These are phyloP conservation scores for Berberis thunbergii DNA, from an alignment of 164 flowering plant genomes.

Conservation along the genomic window DNA sequence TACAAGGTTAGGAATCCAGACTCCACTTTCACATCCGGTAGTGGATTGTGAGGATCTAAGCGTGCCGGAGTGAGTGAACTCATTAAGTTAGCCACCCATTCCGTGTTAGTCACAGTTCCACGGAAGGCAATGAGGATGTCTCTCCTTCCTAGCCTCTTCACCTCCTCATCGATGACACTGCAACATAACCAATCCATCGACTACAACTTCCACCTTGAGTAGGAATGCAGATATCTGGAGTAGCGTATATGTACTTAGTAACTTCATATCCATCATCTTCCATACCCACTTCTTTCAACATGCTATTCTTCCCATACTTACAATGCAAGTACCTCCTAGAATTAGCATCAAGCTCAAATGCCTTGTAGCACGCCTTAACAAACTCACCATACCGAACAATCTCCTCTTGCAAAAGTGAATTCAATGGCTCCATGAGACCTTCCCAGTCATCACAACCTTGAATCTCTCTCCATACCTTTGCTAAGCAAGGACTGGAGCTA, in stretches of 20 bases:
- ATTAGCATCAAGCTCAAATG: slow-evolving; percentile 60
- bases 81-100: slow-evolving; percentile 81
- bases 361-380: slow-evolving; percentile 56
- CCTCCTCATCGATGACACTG: slow-evolving; percentile 41
- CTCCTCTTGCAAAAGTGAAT: slow-evolving; percentile 55
- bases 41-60: slow-evolving; percentile 43
- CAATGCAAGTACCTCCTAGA: slow-evolving; percentile 60
- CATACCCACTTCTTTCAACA: slow-evolving; percentile 47
- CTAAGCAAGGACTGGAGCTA: slow-evolving; percentile 11
- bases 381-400: slow-evolving; percentile 67
- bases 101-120: slow-evolving; percentile 63
- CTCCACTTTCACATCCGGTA: slow-evolving; percentile 60
- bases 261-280: slow-evolving; percentile 47
- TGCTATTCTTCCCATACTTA: slow-evolving; percentile 50
- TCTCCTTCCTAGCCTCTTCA: slow-evolving; percentile 48
- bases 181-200: slow-evolving; percentile 79
- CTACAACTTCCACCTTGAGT: slow-evolving; percentile 33
- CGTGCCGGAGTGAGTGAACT: slow-evolving; percentile 62
- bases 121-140: slow-evolving; percentile 60
- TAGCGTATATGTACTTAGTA: slow-evolving; percentile 76
- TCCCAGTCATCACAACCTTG: slow-evolving; percentile 74
- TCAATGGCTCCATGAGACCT: slow-evolving; percentile 46
- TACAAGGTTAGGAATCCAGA: slow-evolving; percentile 25
- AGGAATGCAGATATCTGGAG: slow-evolving; percentile 48
- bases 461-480: slow-evolving; percentile 51